Percentiles rank a stretch among this genome's conserved stretches.
These are phyloP conservation scores for Acanthamoeba polyphaga DNA, from an alignment of 208 protist species.

Conservation along the genomic window DNA sequence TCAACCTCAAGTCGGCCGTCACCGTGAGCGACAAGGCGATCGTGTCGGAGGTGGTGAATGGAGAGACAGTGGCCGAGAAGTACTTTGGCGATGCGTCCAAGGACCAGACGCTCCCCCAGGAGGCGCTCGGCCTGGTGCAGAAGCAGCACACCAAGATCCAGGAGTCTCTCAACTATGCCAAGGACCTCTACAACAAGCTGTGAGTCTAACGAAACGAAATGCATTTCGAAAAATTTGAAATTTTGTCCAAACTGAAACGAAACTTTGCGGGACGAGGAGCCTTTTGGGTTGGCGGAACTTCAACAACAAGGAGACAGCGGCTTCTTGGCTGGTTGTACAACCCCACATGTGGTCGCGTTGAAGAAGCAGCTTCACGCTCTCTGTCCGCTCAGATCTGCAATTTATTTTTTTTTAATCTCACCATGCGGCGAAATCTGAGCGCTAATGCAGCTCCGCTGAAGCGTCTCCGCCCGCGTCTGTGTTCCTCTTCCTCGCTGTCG, in stretches of 20 bases:
- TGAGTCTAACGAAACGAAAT: not conserved
- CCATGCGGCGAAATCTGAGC: too few species aligned
- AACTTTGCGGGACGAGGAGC: not conserved
- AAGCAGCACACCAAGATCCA: constrained; percentile 4
- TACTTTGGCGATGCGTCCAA: not conserved
- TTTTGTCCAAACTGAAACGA: not conserved
- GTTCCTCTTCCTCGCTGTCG: too few species aligned
- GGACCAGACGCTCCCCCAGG: not conserved
- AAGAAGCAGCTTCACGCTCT: not conserved
- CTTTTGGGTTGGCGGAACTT: not conserved
- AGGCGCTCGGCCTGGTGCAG: not conserved
- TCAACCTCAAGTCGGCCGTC: constrained; percentile 46
- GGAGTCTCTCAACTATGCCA: constrained; percentile 19
- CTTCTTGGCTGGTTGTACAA: not conserved
- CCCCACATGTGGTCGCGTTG: too few species aligned
- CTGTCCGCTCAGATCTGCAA: too few species aligned
- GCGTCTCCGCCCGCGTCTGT: too few species aligned
- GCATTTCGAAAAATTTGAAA: not conserved
- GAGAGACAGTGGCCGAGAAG: constrained; percentile 6
- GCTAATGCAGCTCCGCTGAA: too few species aligned
- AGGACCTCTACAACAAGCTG: constrained; percentile 36
- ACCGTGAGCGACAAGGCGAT: constrained; percentile 40
- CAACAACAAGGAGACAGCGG: not conserved
- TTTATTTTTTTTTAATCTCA: too few species aligned
- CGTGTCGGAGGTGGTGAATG: constrained; percentile 29